Base-by-base conservation (phyloP, 306 rosid species). In the Malus sieversii region DNA sequence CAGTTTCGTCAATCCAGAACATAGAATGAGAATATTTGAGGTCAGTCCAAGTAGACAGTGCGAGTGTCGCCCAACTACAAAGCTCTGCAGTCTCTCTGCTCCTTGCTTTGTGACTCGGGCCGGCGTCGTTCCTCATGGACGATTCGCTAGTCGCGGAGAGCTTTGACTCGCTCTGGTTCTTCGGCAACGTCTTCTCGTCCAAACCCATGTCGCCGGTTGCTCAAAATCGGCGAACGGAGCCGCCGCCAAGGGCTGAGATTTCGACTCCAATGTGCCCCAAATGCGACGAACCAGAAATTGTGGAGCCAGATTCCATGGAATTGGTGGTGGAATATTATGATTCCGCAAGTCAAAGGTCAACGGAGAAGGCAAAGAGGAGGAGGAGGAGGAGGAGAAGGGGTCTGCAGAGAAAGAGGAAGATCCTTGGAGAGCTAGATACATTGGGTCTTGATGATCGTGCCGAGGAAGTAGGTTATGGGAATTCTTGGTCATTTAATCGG, bases 131-230 rank as follows among this genome's bases (percentile, higher is more conserved):
- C 25, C 18, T 75, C 77, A 89, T 87, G 87, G 88, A 81, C 33
- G 66, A 22, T 69, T 83, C 84, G 59, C 78, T 70, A 82, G 87
- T 86, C 46, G 3, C 66, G 42, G 83, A 61, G 66, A 61, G 70
- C 77, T 71, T 90, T 0, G 92, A 90, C 78, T 84, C 86, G 53
- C 86, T 90, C 46, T 92, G 93, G 96, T 90, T 90, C 88, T 90
- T 69, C 83, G 69, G 84, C 72, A 85, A 80, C 70, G 74, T 64
- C 44, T 29, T 92, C 11, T 66, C 78, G 80, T 72, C 65, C 52
- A 61, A 63, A 69, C 82, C 87, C 71, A 61, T 1, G 77, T 4
- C 83, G 29, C 76, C 74, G 3, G 60, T 38, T 18, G 40, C 64
- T 35, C 61, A 53, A 73, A 70, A 75, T 25, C 70, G 73, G 29